These are phyloP conservation scores for Saccharomyces mikatae DNA, from an alignment of 805 yeast species.

Conservation along the genomic window DNA sequence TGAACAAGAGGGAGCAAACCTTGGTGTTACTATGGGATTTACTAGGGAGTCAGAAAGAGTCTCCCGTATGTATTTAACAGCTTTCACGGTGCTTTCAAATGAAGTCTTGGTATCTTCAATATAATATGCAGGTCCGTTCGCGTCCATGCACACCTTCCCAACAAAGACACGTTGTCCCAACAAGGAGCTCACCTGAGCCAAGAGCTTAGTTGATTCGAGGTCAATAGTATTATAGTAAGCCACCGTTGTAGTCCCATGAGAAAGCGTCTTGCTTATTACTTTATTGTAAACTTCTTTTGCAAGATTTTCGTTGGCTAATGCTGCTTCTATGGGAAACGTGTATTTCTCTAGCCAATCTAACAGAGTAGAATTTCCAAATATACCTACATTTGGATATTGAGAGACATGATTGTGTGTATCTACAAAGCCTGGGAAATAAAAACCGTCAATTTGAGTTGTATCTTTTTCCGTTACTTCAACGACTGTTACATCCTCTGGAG, in stretches of 20 bases:
- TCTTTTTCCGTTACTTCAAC: conserved; percentile 18
- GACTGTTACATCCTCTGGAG: conserved; percentile 16
- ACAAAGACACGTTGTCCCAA: conserved; percentile 81
- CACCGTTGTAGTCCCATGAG: conserved; percentile 85
- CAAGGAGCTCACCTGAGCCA: conserved; percentile 61
- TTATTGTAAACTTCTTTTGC: conserved; percentile 59
- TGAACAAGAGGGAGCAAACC: conserved; percentile 88
- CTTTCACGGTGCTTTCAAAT: conserved; percentile 43
- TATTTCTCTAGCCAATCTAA: conserved; percentile 83
- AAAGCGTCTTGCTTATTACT: conserved; percentile 62
- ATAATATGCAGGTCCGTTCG: conserved; percentile 67
- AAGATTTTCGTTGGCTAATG: conserved; percentile 43
- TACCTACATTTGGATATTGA: conserved; percentile 73
- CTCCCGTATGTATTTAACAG: conserved; percentile 47
- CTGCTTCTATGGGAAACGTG: conserved; percentile 83
- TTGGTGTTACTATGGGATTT: conserved; percentile 77
- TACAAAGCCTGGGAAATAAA: conserved; percentile 75
- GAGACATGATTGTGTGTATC: conserved; percentile 85
- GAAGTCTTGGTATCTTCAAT: conserved; percentile 50
- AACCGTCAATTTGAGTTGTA: conserved; percentile 21
- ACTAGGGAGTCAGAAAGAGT: conserved; percentile 50
- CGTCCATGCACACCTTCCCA: conserved; percentile 93
- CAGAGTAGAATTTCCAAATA: conserved; percentile 77
- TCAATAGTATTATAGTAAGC: conserved; percentile 89
- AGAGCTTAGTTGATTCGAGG: conserved; percentile 59